Conservation (phyloP, 768 basidiomycete species). For the Heimioporus sp. region DNA sequence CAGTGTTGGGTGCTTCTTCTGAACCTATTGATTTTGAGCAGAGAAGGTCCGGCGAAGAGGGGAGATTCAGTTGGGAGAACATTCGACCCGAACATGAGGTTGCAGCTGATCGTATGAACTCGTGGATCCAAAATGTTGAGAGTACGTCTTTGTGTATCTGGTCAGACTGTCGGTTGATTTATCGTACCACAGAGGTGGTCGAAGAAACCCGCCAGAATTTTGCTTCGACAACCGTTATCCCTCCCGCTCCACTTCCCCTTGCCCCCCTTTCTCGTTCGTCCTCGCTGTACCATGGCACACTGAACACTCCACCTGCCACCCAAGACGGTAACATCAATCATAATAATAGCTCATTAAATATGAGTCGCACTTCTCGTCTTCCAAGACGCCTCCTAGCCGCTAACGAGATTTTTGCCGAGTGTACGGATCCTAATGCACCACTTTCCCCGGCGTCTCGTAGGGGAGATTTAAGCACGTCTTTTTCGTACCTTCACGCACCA, state of each 20-base stretch:
- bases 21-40: constrained; percentile 33
- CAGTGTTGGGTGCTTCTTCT: constrained; percentile 29
- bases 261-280: constrained; percentile 52
- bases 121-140: constrained; percentile 84
- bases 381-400: constrained; percentile 64
- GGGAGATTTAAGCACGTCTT: constrained; percentile 19
- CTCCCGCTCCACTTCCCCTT: constrained; percentile 63
- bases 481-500: constrained; percentile 19
- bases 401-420: constrained; percentile 64
- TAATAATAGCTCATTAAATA: constrained; percentile 4
- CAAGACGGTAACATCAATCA: constrained; percentile 6
- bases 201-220: constrained; percentile 80
- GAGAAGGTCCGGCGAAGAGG: constrained; percentile 30
- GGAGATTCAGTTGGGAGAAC: constrained; percentile 34
- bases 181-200: constrained; percentile 58
- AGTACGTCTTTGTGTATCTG: constrained; percentile 46
- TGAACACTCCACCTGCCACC: constrained; percentile 32
- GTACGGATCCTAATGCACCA: constrained; percentile 11
- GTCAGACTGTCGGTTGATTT: not conserved
- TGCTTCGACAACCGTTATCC: constrained; percentile 46
- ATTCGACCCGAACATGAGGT: constrained; percentile 32
- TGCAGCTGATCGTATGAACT: constrained; percentile 62
- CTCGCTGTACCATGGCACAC: constrained; percentile 34
- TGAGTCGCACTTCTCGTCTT: constrained; percentile 41
- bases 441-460: constrained; percentile 19